These are phyloP conservation scores for Fusarium siculi DNA, from an alignment of 2,329 filamentous ascomycete genomes.

Conservation along the genomic window DNA sequence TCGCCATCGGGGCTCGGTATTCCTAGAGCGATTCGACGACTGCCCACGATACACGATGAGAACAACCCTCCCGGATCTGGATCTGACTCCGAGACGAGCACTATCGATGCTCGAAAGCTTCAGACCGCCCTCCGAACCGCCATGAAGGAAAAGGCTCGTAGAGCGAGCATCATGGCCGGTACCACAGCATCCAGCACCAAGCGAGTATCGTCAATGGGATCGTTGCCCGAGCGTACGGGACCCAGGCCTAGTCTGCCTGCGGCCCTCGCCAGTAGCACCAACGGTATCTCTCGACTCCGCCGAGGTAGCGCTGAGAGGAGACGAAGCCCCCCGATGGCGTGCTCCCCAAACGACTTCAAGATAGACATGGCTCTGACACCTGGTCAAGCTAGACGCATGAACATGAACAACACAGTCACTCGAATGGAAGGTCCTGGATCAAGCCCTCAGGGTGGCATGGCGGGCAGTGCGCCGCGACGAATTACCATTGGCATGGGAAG, in stretches of 20 bases:
- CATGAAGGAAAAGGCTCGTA: conserved; percentile 59
- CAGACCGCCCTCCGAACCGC: conserved; percentile 64
- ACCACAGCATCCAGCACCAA: conserved; percentile 51
- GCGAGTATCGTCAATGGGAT: conserved; percentile 59
- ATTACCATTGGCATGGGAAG: conserved; percentile 52
- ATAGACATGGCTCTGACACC: conserved; percentile 58
- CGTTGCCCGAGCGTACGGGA: conserved; percentile 44
- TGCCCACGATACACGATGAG: conserved; percentile 58
- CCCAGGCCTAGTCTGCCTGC: conserved; percentile 53
- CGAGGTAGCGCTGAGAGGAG: conserved; percentile 62
- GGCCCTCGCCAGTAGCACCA: conserved; percentile 60
- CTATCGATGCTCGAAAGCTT: conserved; percentile 65
- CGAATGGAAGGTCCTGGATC: conserved; percentile 43
- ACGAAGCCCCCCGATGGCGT: conserved; percentile 64
- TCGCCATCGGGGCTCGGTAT: conserved; percentile 50
- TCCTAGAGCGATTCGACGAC: conserved; percentile 48
- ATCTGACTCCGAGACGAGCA: conserved; percentile 62
- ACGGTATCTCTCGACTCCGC: conserved; percentile 66
- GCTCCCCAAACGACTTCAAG: conserved; percentile 58
- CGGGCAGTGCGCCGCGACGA: conserved; percentile 46
- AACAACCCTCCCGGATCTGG: conserved; percentile 62
- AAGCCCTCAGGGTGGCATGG: conserved; percentile 39
- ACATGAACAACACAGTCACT: conserved; percentile 55
- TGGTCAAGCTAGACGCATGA: conserved; percentile 68
- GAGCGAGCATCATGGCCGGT: conserved; percentile 52